These are phyloP conservation scores for Albizia julibrissin DNA, from an alignment of 306 rosid genomes.

Conservation along the genomic window DNA sequence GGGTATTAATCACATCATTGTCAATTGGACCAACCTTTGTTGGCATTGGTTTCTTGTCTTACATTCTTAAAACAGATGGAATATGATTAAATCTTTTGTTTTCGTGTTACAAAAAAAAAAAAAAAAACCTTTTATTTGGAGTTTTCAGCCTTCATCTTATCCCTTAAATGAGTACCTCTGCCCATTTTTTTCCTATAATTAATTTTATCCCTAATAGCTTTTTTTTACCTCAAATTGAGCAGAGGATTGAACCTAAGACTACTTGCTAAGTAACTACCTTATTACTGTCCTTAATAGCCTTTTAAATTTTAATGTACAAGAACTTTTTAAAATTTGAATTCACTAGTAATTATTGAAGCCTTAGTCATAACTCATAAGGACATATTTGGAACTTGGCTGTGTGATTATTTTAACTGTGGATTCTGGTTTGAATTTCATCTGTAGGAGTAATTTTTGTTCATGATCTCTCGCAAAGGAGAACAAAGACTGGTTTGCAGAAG, in stretches of 20 bases:
- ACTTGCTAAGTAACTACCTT: neutral
- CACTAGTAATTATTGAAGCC: constrained; percentile 21
- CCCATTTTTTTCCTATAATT: neutral
- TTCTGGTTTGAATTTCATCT: constrained; percentile 42
- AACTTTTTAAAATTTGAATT: constrained; percentile 24
- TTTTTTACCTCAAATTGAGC: too few species aligned
- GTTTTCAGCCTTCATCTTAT: neutral
- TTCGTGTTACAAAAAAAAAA: neutral
- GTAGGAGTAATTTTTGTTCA: constrained; percentile 98
- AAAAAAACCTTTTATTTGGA: neutral
- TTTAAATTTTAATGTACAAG: neutral
- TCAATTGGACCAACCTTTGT: neutral
- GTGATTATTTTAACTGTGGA: constrained; percentile 18
- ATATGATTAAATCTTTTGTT: neutral
- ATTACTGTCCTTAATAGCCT: neutral
- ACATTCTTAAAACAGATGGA: constrained; percentile 13
- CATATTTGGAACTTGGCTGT: constrained; percentile 18
- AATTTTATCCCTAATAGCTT: constrained; percentile 12
- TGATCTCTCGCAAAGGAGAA: constrained; percentile 95
- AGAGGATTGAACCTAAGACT: neutral
- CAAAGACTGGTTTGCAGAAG: constrained; percentile 89
- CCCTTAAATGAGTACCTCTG: neutral
- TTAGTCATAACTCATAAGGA: constrained; percentile 3
- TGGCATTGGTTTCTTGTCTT: constrained; percentile 16
- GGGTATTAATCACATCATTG: neutral